A percentile compares a stretch with the other conserved stretches of the same genome.
Evolutionary conservation across 2,329 filamentous ascomycete species (phyloP).

Genomic region (Aspergillus sergii): DNA sequence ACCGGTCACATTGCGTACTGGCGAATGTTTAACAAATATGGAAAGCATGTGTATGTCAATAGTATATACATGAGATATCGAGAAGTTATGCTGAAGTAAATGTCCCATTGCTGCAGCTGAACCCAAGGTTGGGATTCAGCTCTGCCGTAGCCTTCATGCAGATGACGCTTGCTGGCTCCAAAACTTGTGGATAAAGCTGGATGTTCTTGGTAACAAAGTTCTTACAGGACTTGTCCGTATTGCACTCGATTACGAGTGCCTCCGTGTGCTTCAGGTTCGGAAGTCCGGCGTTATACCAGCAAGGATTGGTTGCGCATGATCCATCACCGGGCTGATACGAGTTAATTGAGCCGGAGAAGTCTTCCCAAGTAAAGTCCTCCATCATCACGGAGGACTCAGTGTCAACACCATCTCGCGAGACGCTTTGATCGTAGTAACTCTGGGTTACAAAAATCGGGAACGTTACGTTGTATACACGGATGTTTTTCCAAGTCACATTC

Average conservation of each 20-base stretch:
- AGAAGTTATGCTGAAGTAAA: slow-evolving; percentile 21
- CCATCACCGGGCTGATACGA: slow-evolving; percentile 47
- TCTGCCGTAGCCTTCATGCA: slow-evolving; percentile 38
- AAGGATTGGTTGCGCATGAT: slow-evolving; percentile 46
- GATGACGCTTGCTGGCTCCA: slow-evolving; percentile 32
- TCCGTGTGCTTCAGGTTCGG: slow-evolving; percentile 44
- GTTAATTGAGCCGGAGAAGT: slow-evolving; percentile 48
- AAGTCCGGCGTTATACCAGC: slow-evolving; percentile 48
- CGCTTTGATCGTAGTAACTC: slow-evolving; percentile 48
- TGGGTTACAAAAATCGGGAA: slow-evolving; percentile 53
- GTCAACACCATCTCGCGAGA: slow-evolving; percentile 33
- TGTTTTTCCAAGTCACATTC: slow-evolving; percentile 50
- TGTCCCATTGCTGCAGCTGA: slow-evolving; percentile 40
- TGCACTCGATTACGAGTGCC: slow-evolving; percentile 47
- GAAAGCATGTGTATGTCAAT: background rate
- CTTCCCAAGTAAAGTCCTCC: slow-evolving; percentile 46
- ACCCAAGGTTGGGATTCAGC: slow-evolving; percentile 39
- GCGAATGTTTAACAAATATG: background rate
- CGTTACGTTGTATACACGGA: slow-evolving; percentile 47
- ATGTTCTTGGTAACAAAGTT: slow-evolving; percentile 38
- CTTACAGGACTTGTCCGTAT: slow-evolving; percentile 42
- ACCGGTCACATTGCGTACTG: background rate
- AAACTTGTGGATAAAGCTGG: slow-evolving; percentile 35
- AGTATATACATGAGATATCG: background rate
- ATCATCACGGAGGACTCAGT: slow-evolving; percentile 44